Evolutionary conservation across 2,329 filamentous ascomycete genomes (phyloP), one percentile per base, ranked within the genome.

Genomic region (Colletotrichum neosansevieriae): DNA sequence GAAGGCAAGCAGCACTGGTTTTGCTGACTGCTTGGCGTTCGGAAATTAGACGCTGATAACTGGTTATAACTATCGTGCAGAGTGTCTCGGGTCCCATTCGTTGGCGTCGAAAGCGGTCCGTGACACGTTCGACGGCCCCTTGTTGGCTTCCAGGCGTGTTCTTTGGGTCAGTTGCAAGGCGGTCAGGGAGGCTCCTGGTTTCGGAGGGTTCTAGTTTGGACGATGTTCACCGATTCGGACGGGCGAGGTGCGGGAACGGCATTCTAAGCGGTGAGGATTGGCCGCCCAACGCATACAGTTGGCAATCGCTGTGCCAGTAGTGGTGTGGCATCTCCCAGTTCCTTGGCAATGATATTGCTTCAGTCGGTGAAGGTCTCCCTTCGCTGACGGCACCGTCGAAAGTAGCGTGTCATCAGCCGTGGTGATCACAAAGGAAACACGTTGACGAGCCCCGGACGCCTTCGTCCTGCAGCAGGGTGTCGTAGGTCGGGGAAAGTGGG

Each of bases 401-500:
- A 32, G 54, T 51, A 38, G 29, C 32, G n/a, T 50, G 50, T 34
- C 34, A 42, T 15, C 29, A 56, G 29, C 36, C 38, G n/a, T 21
- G 38, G 40, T 29, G 13, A 53, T 53, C 10, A 29, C 34, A 32
- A 44, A 24, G 53, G 19, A 38, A 29, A 21, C 60, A 51, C 38
- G 29, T 67, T 51, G 29, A 32, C 10, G 40, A n/a, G 32, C 44
- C 34, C 45, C 12, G 36, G 13, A 13, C 9, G 49, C 7, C 45
- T 42, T n/a, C 36, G 9, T 44, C 44, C 11, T 57, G 21, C 53
- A 47, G 45, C 29, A 38, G 10, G 36, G 47, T 38, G 53, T 65
- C 56, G 34, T 19, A 64, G 51, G 36, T 58, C 50, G 53, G 60
- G 21, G 51, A 51, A 58, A 19, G 53, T 58, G 64, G 53, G 36